These are phyloP conservation scores for Piloderma croceum DNA, from an alignment of 768 basidiomycete species.

Conservation along the genomic window DNA sequence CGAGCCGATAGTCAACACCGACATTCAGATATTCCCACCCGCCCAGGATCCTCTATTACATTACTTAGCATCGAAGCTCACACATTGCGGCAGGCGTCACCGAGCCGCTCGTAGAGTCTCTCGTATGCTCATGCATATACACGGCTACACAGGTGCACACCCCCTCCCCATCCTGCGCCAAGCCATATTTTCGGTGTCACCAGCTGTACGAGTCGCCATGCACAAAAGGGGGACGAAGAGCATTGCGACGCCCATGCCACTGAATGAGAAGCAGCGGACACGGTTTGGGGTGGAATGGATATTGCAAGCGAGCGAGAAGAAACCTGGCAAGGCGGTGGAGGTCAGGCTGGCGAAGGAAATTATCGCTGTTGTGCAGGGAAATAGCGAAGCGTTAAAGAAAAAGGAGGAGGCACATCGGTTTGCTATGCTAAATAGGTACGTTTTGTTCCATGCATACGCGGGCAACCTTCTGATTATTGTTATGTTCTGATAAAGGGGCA, in stretches of 20 bases:
- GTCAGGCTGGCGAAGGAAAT: slow-evolving; percentile 78
- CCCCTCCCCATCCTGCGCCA: slow-evolving; percentile 74
- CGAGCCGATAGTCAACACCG: too few relatives aligned
- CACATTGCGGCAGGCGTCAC: slow-evolving; percentile 60
- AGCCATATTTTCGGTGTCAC: slow-evolving; percentile 65
- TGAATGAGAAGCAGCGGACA: slow-evolving; percentile 77
- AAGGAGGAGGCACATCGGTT: slow-evolving; percentile 59
- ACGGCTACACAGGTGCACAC: slow-evolving; percentile 68
- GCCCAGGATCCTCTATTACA: slow-evolving; percentile 67
- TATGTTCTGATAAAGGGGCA: too few relatives aligned
- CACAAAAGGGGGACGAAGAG: slow-evolving; percentile 52
- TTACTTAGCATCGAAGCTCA: slow-evolving; percentile 58
- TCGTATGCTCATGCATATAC: slow-evolving; percentile 64
- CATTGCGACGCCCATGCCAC: slow-evolving; percentile 59
- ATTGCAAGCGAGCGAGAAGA: slow-evolving; percentile 51
- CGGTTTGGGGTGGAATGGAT: slow-evolving; percentile 70
- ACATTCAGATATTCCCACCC: too few relatives aligned
- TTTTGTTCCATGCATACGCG: too few relatives aligned
- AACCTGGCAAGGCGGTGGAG: slow-evolving; percentile 51
- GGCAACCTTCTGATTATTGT: too few relatives aligned
- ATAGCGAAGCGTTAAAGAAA: slow-evolving; percentile 51
- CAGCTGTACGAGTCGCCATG: slow-evolving; percentile 51
- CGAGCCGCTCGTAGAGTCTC: slow-evolving; percentile 52
- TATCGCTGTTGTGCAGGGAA: slow-evolving; percentile 61
- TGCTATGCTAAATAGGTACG: slow-evolving; percentile 77